phyloP scores from a whole-genome alignment of 306 rosid genomes.

The Abrus pulchellus region DNA sequence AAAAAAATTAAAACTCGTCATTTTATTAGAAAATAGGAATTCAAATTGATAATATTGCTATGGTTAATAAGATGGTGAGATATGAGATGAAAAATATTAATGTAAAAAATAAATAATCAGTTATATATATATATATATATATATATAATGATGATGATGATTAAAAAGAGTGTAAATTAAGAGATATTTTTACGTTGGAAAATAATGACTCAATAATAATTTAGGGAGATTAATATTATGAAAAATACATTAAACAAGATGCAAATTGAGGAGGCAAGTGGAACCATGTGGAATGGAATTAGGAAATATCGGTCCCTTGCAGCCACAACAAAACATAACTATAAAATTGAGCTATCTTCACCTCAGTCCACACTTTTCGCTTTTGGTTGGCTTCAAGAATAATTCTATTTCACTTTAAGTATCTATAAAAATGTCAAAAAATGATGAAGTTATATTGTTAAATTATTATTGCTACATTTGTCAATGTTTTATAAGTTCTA shows the following conservation, averaged over 20 bases:
- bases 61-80: no score
- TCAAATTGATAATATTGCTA: no score
- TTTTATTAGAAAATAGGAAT: no score
- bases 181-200: background rate
- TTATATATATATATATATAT: no score
- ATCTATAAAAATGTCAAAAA: slow-evolving; percentile 25
- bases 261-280: background rate
- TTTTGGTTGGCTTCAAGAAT: background rate
- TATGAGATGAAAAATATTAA: no score
- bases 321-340: slow-evolving; percentile 1
- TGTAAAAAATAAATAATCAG: no score
- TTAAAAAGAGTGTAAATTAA: background rate
- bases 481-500: background rate
- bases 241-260: background rate
- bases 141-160: no score
- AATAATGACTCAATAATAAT: background rate
- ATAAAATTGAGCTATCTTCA: background rate
- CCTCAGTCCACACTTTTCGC: slow-evolving; percentile 16
- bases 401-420: slow-evolving; percentile 39
- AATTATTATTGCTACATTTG: background rate
- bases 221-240: background rate
- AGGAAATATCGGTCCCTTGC: background rate
- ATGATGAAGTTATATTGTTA: background rate
- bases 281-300: background rate
- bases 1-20: no score